Conservation (phyloP, 1,284 basidiomycete species). For the Fomitopsis schrenkii region DNA sequence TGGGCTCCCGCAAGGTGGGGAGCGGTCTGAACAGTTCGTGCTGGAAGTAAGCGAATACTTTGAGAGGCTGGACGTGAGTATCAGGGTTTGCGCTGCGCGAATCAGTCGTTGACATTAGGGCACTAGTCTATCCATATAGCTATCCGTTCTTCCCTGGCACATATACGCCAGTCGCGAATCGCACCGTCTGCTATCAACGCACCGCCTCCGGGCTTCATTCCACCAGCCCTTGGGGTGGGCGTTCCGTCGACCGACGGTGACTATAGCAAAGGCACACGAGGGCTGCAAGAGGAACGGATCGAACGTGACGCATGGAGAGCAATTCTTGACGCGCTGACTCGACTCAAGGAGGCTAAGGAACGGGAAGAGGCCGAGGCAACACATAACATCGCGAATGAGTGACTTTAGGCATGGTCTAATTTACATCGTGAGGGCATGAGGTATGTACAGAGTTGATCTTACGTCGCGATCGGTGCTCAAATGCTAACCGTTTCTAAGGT, state of each 20-base stretch:
- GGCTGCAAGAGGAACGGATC: slow-evolving; percentile 72
- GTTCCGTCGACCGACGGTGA: slow-evolving; percentile 41
- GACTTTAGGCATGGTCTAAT: background rate
- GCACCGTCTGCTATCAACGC: slow-evolving; percentile 79
- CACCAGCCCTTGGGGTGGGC: slow-evolving; percentile 73
- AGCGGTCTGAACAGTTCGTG: slow-evolving; percentile 79
- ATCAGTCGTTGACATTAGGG: background rate
- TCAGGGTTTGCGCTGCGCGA: background rate
- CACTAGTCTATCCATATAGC: slow-evolving; percentile 65
- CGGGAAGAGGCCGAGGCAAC: slow-evolving; percentile 9
- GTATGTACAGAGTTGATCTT: slow-evolving; percentile 15
- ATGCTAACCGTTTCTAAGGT: slow-evolving; percentile 41
- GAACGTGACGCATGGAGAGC: slow-evolving; percentile 76
- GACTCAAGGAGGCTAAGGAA: slow-evolving; percentile 47
- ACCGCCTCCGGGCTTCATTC: slow-evolving; percentile 65
- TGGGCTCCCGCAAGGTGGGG: slow-evolving; percentile 69
- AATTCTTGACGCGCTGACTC: slow-evolving; percentile 59
- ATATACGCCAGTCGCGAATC: slow-evolving; percentile 77
- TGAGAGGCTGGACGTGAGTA: slow-evolving; percentile 69
- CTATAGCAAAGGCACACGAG: slow-evolving; percentile 32
- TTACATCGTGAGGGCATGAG: background rate
- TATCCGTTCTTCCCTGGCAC: slow-evolving; percentile 72
- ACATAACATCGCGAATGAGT: slow-evolving; percentile 2
- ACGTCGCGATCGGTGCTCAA: slow-evolving; percentile 7
- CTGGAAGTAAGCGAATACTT: slow-evolving; percentile 81